Conservation (phyloP, 169 alveolate genomes). For the Plasmodium vinckei region DNA sequence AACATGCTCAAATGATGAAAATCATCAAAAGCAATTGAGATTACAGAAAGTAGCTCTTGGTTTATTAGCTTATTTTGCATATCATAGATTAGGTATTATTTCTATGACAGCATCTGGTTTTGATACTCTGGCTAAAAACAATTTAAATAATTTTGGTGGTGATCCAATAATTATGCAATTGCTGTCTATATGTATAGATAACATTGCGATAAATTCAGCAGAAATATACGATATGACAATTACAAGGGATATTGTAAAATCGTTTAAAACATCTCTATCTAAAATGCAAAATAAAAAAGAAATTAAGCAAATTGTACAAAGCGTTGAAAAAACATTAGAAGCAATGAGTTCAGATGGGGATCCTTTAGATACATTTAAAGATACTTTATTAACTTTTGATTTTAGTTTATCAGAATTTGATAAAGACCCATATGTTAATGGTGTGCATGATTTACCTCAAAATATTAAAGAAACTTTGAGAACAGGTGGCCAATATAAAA, state of each 20-base stretch:
- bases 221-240: conserved; percentile 81
- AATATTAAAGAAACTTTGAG: conserved; percentile 89
- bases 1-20: conserved; percentile 76
- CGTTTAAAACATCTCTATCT: conserved; percentile 68
- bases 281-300: conserved; percentile 80
- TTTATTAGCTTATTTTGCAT: conserved; percentile 82
- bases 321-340: conserved; percentile 68
- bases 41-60: conserved; percentile 83
- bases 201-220: conserved; percentile 77
- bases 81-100: conserved; percentile 83
- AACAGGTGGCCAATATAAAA: conserved; percentile 88
- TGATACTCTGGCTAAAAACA: conserved; percentile 65
- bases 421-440: conserved; percentile 94
- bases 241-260: conserved; percentile 80
- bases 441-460: conserved; percentile 93
- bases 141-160: conserved; percentile 77
- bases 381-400: conserved; percentile 77
- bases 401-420: conserved; percentile 91
- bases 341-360: conserved; percentile 78
- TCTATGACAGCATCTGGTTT: conserved; percentile 82
- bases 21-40: conserved; percentile 79
- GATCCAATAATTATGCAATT: conserved; percentile 73
- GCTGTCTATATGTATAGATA: conserved; percentile 79
- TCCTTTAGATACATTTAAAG: conserved; percentile 76
- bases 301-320: conserved; percentile 75